Percentiles rank a stretch among this genome's conserved stretches.
These are phyloP conservation scores for Aspergillus panamensis DNA, from an alignment of 495 filamentous ascomycete genomes.

Conservation along the genomic window DNA sequence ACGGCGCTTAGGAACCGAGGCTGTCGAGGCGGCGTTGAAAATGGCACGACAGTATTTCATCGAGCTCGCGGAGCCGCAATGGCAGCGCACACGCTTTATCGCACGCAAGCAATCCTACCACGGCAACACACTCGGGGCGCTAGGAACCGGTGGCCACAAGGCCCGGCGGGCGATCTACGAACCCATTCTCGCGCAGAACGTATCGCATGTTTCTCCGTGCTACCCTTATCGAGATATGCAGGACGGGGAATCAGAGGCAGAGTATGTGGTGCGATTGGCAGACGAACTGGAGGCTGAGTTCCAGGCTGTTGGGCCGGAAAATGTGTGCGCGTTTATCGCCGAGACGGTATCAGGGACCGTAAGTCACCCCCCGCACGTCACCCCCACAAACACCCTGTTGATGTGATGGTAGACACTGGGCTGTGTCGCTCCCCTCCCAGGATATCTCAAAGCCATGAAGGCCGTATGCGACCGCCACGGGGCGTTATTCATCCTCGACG, in stretches of 20 bases:
- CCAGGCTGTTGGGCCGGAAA: slow-evolving; percentile 58
- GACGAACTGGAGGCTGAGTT: slow-evolving; percentile 74
- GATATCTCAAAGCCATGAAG: slow-evolving; percentile 57
- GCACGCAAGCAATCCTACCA: slow-evolving; percentile 64
- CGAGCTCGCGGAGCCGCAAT: slow-evolving; percentile 43
- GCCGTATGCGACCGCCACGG: slow-evolving; percentile 58
- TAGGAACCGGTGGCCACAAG: slow-evolving; percentile 58
- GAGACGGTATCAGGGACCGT: slow-evolving; percentile 59
- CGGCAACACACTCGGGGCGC: slow-evolving; percentile 65
- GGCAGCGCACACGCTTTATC: slow-evolving; percentile 52
- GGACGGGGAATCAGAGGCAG: slow-evolving; percentile 29
- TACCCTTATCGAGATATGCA: slow-evolving; percentile 55
- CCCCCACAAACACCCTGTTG: background rate
- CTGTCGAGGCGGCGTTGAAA: slow-evolving; percentile 61
- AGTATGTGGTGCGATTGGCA: slow-evolving; percentile 52
- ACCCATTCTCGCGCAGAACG: slow-evolving; percentile 54
- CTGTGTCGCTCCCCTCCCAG: slow-evolving; percentile 54
- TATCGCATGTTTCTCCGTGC: slow-evolving; percentile 62
- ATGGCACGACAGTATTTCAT: slow-evolving; percentile 55
- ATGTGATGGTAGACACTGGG: slow-evolving; percentile 40
- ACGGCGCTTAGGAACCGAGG: slow-evolving; percentile 49
- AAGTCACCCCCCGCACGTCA: slow-evolving; percentile 12
- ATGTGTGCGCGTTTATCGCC: slow-evolving; percentile 67
- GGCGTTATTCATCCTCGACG: slow-evolving; percentile 61
- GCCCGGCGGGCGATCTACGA: slow-evolving; percentile 58